Evolutionary conservation across 345 rosid genomes (phyloP), one percentile per base, ranked within the genome.

Genomic region (Aegle marmelos): DNA sequence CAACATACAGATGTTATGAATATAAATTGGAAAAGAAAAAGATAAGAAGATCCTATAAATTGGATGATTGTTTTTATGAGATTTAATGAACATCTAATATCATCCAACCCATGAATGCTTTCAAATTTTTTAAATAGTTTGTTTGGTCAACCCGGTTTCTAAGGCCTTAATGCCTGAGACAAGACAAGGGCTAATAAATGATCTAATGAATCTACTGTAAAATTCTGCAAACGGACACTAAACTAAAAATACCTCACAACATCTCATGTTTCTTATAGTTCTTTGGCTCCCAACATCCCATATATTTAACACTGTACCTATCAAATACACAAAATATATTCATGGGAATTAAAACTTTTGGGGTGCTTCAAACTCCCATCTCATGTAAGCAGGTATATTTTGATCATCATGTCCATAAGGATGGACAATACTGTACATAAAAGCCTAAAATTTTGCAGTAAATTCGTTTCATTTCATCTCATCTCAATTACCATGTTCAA

Each of bases 261-360:
- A 41, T 41, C 48, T 41, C 10, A 41, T 41, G 11, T 41, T 41
- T 85, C 99, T 88, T 82, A 95, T 91, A 4, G 95, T 92, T 82
- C 91, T 90, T 77, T 95, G 97, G 36, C 99, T 97, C 19, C 99
- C 97, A 9, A 92, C 94, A 82, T 95, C 99, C 98, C 97, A 95
- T 85, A 95, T 92, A 74, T 91, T 92, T 45, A 10, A 93, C 82
- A 13, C 90, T 87, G 81, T 93, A 92, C 91, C 98, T 91, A 72
- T 68, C 80, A 73, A 77, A 74, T 33, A 27, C 73, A 82, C 6
- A 75, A 27, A 24, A 63, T 19, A 59, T 27, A 10, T 41, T 9
- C 48, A 41, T 2, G 9, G 9, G 28, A 70, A 21, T 28, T 30
- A 28, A 16, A 62, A 27, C 25, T 5, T 37, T 60, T 9, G n/a